phyloP scores from a whole-genome alignment of 179 eudicot genomes.

The Pouteria campechiana region DNA sequence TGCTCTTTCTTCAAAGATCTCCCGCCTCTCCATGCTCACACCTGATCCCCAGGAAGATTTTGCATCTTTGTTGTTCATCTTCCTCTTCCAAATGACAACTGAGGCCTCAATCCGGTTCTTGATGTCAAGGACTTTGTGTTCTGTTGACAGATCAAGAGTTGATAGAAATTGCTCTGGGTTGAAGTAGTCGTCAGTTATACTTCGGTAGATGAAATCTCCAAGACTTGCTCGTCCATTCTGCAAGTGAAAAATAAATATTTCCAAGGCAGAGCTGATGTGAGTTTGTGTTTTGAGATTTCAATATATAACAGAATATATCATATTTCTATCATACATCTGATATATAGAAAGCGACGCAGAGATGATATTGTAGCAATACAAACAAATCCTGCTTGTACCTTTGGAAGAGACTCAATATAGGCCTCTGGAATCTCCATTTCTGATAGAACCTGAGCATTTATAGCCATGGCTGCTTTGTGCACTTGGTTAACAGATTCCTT shows the following conservation, averaged over 20 bases:
- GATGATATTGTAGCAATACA: too few relatives aligned
- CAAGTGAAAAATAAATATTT: neutral
- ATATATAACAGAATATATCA: too few relatives aligned
- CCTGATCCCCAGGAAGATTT: conserved; percentile 77
- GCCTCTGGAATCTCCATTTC: conserved; percentile 72
- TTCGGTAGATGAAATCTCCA: conserved; percentile 66
- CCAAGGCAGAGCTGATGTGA: too few relatives aligned
- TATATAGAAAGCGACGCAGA: too few relatives aligned
- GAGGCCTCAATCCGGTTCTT: conserved; percentile 87
- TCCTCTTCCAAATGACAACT: conserved; percentile 72
- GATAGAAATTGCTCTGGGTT: conserved; percentile 63
- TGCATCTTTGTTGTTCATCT: conserved; percentile 62
- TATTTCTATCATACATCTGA: too few relatives aligned
- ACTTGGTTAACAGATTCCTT: conserved; percentile 73
- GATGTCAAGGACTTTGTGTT: conserved; percentile 73
- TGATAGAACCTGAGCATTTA: conserved; percentile 60
- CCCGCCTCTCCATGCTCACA: conserved; percentile 74
- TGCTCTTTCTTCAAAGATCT: conserved; percentile 68
- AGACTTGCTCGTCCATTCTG: conserved; percentile 85
- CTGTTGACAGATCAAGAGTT: conserved; percentile 59
- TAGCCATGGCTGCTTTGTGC: conserved; percentile 81
- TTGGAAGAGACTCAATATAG: conserved; percentile 73
- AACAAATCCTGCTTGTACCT: conserved; percentile 46
- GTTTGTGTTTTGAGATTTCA: too few relatives aligned
- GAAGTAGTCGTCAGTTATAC: conserved; percentile 64